Evolutionary conservation across 1,139 yeast genomes (phyloP), one percentile per base, ranked within the genome.

Genomic region (Scheffersomyces quercinus): DNA sequence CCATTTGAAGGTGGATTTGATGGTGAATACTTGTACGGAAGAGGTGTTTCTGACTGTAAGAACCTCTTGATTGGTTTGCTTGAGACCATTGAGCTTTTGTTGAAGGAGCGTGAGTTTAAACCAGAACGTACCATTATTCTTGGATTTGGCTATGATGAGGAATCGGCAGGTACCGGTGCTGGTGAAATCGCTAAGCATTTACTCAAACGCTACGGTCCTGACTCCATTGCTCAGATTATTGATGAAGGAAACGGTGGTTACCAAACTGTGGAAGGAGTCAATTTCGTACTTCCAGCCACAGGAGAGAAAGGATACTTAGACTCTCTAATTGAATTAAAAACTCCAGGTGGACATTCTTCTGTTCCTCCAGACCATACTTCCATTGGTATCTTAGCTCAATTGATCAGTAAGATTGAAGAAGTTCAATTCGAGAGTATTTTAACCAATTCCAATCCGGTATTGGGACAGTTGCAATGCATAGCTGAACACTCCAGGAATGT

Each of bases 211-310:
- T 73, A 67, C 46, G 81, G 81, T 1, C 52, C 55, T 4, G 64
- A 76, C 38, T 72, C 79, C 0, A 46, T 76, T 15, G 63, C 65
- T 42, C 71, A 70, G 34, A 59, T 76, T 30, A 61, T 75, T 40
- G 81, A 76, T 53, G 81, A 76, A 58, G 82, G 82, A 20, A 65
- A 64, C 33, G 51, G 50, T 5, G 69, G 73, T 0, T 57, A 55
- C 37, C 48, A 61, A 2, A 71, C 65, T 8, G 54, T 66, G 9
- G 74, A 71, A 45, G 82, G 81, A 5, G 55, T 67, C 40, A 72
- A 70, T 54, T 65, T 81, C 50, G 85, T 85, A 4, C 56, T 77
- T 32, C 85, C 88, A 2, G 76, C 75, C 3, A 72, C 78, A 5
- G 77, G 73, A 5, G 81, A 76, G 52, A 76, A 76, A 55, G 81